A percentile compares a stretch with the other conserved stretches of the same genome.
phyloP scores from a whole-genome alignment of 2,329 filamentous ascomycete genomes.

The Zymoseptoria ardabiliae region DNA sequence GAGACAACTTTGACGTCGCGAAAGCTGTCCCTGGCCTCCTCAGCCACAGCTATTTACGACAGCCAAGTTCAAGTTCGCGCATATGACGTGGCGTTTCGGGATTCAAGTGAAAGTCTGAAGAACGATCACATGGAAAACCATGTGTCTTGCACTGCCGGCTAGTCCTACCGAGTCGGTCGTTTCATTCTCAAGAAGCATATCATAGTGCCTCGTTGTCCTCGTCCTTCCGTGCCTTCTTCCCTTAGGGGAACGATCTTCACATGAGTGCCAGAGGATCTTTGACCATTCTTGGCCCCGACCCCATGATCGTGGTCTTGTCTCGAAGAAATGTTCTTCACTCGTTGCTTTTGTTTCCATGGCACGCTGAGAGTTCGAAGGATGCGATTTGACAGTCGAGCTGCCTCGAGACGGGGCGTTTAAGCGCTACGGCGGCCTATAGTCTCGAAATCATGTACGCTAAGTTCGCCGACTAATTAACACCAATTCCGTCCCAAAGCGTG shows the following conservation, averaged over 20 bases:
- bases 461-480: constrained; percentile 1
- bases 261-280: too few relatives aligned
- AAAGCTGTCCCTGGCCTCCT: background rate
- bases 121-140: background rate
- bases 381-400: background rate
- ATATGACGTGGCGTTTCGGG: background rate
- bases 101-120: background rate
- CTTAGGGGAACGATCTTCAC: too few relatives aligned
- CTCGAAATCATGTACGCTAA: background rate
- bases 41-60: background rate
- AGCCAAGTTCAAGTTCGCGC: background rate
- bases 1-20: background rate
- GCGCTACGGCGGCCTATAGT: background rate
- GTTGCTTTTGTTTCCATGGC: background rate
- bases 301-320: background rate
- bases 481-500: constrained; percentile 20
- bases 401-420: background rate
- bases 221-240: too few relatives aligned
- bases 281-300: too few relatives aligned
- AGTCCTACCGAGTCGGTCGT: background rate
- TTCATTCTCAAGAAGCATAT: background rate
- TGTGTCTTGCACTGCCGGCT: too few relatives aligned
- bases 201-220: too few relatives aligned
- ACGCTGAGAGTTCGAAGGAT: background rate
- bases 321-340: background rate